A percentile compares a stretch with the other conserved stretches of the same genome.
Evolutionary conservation across 495 filamentous ascomycete species (phyloP).

Genomic region (Penicillium soppii): DNA sequence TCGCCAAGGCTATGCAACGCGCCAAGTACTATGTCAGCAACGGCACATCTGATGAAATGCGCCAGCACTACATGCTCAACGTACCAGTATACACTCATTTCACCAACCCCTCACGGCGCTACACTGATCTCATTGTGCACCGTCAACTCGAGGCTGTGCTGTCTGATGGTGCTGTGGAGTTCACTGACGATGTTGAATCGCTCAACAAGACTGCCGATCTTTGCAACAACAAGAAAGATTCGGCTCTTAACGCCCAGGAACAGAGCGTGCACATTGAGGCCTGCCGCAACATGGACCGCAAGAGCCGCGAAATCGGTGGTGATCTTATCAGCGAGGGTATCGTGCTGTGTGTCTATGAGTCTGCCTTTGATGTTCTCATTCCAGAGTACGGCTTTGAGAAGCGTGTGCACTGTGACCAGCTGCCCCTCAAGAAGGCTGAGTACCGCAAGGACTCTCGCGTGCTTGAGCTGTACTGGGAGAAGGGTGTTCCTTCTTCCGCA

Average conservation of each 20-base stretch:
- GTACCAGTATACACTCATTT: conserved; percentile 96
- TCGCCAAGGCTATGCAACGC: conserved; percentile 90
- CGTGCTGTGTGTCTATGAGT: conserved; percentile 96
- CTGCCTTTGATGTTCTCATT: conserved; percentile 96
- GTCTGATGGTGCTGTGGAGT: conserved; percentile 79
- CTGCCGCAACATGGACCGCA: conserved; percentile 90
- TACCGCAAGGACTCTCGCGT: conserved; percentile 93
- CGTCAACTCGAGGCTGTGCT: conserved; percentile 89
- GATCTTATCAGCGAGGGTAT: conserved; percentile 97
- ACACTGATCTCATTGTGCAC: conserved; percentile 92
- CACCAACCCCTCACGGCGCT: conserved; percentile 91
- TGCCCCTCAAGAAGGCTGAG: conserved; percentile 97
- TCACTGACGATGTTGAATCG: conserved; percentile 83
- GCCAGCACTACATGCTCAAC: conserved; percentile 88
- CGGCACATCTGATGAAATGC: conserved; percentile 68
- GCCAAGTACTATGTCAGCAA: conserved; percentile 90
- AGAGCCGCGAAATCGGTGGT: conserved; percentile 76
- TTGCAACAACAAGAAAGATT: conserved; percentile 99
- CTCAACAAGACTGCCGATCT: conserved; percentile 90
- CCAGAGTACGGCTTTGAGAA: conserved; percentile 99
- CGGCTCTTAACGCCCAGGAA: conserved; percentile 93
- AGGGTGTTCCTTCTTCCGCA: conserved; percentile 92
- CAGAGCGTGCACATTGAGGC: conserved; percentile 99
- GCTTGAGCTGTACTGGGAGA: conserved; percentile 98
- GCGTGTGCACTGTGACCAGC: conserved; percentile 96